phyloP scores from a whole-genome alignment of 2,329 filamentous ascomycete species.

The Curvularia eragrostidis region DNA sequence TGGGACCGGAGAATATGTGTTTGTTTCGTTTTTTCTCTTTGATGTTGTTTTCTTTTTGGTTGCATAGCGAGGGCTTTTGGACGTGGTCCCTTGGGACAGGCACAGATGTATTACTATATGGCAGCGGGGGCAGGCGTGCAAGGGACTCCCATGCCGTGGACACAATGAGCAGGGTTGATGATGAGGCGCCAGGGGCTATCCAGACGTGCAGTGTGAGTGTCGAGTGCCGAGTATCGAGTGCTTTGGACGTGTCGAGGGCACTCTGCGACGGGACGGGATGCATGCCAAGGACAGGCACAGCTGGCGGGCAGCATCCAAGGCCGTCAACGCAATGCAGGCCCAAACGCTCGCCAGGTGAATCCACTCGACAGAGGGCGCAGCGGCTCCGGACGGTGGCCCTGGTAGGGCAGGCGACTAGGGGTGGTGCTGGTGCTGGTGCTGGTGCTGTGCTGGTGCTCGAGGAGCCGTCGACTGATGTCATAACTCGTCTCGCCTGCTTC shows the following conservation, averaged over 20 bases:
- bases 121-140: not conserved
- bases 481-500: conserved; percentile 18
- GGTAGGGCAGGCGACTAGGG: not conserved
- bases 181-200: not conserved
- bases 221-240: not conserved
- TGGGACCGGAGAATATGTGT: not conserved
- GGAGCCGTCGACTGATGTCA: conserved; percentile 16
- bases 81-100: not conserved
- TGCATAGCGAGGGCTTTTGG: conserved; percentile 23
- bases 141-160: not conserved
- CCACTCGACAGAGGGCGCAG: not conserved
- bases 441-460: not conserved
- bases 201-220: not conserved
- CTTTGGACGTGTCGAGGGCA: not conserved
- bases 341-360: too few species aligned
- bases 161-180: not conserved
- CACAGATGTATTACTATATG: conserved; percentile 7
- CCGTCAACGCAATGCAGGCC: too few species aligned
- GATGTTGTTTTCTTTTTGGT: not conserved
- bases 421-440: not conserved
- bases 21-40: not conserved
- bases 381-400: not conserved
- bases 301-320: not conserved
- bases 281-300: not conserved
- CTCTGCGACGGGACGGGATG: not conserved